Percentiles rank a stretch among this genome's conserved stretches.
Conservation (phyloP, 352 stramenopile species). For the Phytopythium litorale region DNA sequence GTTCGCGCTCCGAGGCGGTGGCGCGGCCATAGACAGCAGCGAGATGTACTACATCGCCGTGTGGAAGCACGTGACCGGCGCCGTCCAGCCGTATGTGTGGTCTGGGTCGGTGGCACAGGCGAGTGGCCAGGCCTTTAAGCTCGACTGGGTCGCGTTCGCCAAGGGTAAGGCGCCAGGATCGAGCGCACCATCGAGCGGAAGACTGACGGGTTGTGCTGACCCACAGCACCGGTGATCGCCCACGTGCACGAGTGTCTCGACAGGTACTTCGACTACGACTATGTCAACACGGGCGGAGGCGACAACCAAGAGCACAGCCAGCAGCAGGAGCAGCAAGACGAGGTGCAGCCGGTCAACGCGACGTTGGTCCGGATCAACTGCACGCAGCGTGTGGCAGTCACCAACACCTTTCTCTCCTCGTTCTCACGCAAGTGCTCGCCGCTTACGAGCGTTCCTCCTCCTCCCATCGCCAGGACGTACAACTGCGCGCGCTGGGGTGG, state of each 20-base stretch:
- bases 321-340: conserved; percentile 11
- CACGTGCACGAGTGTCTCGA: conserved; percentile 82
- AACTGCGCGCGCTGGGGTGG: conserved; percentile 60
- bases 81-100: conserved; percentile 18
- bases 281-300: conserved; percentile 6
- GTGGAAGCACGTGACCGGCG: conserved; percentile 51
- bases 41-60: conserved; percentile 65
- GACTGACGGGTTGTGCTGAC: not conserved
- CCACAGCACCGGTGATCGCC: conserved; percentile 50
- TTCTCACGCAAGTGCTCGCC: conserved; percentile 33
- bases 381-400: conserved; percentile 28
- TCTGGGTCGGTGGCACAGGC: conserved; percentile 1
- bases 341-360: not conserved
- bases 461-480: conserved; percentile 64
- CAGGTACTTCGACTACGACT: conserved; percentile 45
- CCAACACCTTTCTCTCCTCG: conserved; percentile 45
- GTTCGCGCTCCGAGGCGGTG: conserved; percentile 32
- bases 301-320: not conserved
- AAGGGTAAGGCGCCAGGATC: conserved; percentile 28
- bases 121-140: conserved; percentile 60
- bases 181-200: not conserved
- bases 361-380: conserved; percentile 37
- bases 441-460: conserved; percentile 18
- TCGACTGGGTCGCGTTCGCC: conserved; percentile 68
- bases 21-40: conserved; percentile 14